Base-by-base conservation (phyloP, 345 rosid genomes). In the Isatis tinctoria region DNA sequence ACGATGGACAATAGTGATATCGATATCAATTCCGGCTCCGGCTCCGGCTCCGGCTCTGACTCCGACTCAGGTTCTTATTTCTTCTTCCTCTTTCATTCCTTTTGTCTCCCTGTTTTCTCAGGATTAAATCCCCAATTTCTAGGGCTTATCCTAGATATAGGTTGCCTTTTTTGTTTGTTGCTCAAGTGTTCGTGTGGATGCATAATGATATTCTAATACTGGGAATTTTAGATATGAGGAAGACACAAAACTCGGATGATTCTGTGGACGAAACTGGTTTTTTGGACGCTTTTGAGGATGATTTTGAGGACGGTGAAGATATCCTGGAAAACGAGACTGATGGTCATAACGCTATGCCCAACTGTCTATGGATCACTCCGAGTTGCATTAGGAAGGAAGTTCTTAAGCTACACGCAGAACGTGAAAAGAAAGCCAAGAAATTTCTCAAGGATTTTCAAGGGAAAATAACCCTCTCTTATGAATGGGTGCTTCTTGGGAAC, bases 371-470 rank as follows among this genome's bases (percentile, higher is more conserved):
- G 11, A 48, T 48, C 12, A 48, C 54, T 20, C 54, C 28, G 2
- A 12, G 27, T 48, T 20, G 13, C 54, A 48, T 48, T 26, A 48
- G 54, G 28, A 48, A 37, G 22, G 32, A 45, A 26, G 7, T 74
- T 12, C 41, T 74, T 30, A 36, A 56, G 66, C 3, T 65, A 24
- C 24, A 74, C 53, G 9, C 56, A 8, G 60, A 35, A 3, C 12
- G 12, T 10, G 35, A 57, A 36, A 51, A n/a, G 2, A 65, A 74
- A 3, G 78, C 59, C 6, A 65, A 65, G 59, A 56, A 48, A 5
- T 74, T 74, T 35, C 40, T 74, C 66, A 45, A 56, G n/a, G 30
- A 5, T 13, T 74, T 65, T 36, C 11, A 74, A 56, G 77, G 77
- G 11, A 60, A 45, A 14, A 0, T 74, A 16, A 57, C 66, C 0